Percentiles rank a stretch among this genome's conserved stretches.
Conservation (phyloP, 2,329 filamentous ascomycete genomes). For the Trichoderma harzianum region DNA sequence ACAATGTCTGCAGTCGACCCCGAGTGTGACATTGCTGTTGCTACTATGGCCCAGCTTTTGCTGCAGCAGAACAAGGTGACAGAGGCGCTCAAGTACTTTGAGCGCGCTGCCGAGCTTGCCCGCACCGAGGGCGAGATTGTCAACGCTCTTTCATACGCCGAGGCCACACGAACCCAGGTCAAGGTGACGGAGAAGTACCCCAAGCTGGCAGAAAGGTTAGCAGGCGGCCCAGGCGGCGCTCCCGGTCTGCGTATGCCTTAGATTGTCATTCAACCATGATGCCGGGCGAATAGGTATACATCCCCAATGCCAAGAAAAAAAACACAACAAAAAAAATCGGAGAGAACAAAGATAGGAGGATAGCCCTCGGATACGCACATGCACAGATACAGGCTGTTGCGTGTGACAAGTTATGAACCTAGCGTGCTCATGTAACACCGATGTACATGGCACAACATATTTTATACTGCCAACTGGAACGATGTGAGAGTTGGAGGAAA, state of each 20-base stretch:
- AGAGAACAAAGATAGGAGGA: background rate
- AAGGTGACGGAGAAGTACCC: slow-evolving; percentile 88
- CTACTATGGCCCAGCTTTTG: slow-evolving; percentile 96
- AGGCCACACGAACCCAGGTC: slow-evolving; percentile 93
- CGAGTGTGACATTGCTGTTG: slow-evolving; percentile 97
- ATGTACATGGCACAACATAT: background rate
- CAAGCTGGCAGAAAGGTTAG: slow-evolving; percentile 68
- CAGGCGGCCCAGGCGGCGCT: slow-evolving; percentile 34
- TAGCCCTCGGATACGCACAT: background rate
- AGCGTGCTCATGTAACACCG: slow-evolving; percentile 2
- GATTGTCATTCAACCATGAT: slow-evolving; percentile 3
- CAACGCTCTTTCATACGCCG: slow-evolving; percentile 93
- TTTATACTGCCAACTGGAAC: background rate
- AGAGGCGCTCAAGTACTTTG: slow-evolving; percentile 93
- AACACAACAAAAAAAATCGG: background rate
- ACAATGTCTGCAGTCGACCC: slow-evolving; percentile 71
- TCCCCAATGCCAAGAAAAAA: background rate
- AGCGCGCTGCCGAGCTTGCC: slow-evolving; percentile 90
- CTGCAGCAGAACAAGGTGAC: slow-evolving; percentile 97
- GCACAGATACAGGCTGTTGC: background rate
- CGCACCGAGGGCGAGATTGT: slow-evolving; percentile 94
- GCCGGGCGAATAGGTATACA: background rate
- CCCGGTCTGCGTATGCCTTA: slow-evolving; percentile 37
- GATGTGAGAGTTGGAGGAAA: slow-evolving; percentile 8
- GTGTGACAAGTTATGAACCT: background rate